These are phyloP conservation scores for Agaricus subrufescens DNA, from an alignment of 768 basidiomycete genomes.

Conservation along the genomic window DNA sequence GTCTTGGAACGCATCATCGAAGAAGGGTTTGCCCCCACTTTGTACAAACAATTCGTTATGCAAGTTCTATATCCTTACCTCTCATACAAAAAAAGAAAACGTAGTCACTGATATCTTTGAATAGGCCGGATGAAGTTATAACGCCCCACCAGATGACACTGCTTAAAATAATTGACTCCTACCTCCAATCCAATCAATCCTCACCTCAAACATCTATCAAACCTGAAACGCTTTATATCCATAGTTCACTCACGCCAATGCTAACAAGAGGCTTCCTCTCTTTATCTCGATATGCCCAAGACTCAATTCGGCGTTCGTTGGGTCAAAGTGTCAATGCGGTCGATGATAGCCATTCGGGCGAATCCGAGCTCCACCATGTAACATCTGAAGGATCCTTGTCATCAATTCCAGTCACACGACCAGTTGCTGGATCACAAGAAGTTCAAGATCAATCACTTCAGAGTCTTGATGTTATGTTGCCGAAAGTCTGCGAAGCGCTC, in stretches of 20 bases:
- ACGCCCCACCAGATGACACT: constrained; percentile 85
- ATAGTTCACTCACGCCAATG: constrained; percentile 48
- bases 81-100: not conserved
- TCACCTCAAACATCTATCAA: constrained; percentile 23
- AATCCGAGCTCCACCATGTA: not conserved
- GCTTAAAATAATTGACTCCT: constrained; percentile 83
- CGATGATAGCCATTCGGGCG: constrained; percentile 6
- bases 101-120: constrained; percentile 1
- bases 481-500: constrained; percentile 76
- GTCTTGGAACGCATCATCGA: constrained; percentile 64
- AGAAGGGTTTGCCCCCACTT: constrained; percentile 47
- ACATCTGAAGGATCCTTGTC: constrained; percentile 6
- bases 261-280: constrained; percentile 57
- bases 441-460: constrained; percentile 5
- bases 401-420: not conserved
- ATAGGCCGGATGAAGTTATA: constrained; percentile 64
- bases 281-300: constrained; percentile 55
- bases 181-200: constrained; percentile 55
- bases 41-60: constrained; percentile 62
- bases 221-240: constrained; percentile 28
- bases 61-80: constrained; percentile 28
- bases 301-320: constrained; percentile 45
- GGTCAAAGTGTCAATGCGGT: constrained; percentile 17
- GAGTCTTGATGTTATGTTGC: constrained; percentile 60
- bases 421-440: not conserved